phyloP scores from a whole-genome alignment of 805 yeast species.

The Wickerhamiella spandovensis region DNA sequence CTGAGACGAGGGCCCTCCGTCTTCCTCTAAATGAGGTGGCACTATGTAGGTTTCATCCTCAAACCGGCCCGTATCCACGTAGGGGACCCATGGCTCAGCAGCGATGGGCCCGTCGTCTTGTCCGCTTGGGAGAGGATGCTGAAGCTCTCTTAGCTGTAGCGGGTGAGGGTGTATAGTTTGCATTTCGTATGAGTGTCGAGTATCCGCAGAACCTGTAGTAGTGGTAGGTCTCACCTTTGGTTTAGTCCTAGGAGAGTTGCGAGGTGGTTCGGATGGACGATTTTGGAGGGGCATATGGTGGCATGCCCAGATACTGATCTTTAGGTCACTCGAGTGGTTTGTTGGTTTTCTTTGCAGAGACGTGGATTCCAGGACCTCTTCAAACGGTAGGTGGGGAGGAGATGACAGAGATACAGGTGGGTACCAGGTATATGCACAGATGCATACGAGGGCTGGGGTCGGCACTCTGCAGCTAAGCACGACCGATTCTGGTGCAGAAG shows the following conservation, averaged over 20 bases:
- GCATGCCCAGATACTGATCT: neutral
- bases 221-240: neutral
- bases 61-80: neutral
- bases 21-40: neutral
- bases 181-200: neutral
- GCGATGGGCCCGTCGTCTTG: neutral
- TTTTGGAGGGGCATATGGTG: neutral
- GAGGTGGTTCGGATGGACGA: neutral
- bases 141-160: neutral
- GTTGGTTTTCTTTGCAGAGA: too few species aligned
- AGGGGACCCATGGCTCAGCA: neutral
- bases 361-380: neutral
- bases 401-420: neutral
- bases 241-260: neutral
- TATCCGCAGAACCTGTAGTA: neutral
- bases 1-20: neutral
- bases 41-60: neutral
- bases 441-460: neutral
- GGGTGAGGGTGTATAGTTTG: neutral
- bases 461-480: neutral
- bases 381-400: neutral
- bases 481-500: neutral
- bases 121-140: neutral
- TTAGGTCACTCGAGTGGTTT: neutral
- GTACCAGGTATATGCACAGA: neutral